Conservation (phyloP, 225 moss, liverwort and hornwort species). For the Neckera pumila region DNA sequence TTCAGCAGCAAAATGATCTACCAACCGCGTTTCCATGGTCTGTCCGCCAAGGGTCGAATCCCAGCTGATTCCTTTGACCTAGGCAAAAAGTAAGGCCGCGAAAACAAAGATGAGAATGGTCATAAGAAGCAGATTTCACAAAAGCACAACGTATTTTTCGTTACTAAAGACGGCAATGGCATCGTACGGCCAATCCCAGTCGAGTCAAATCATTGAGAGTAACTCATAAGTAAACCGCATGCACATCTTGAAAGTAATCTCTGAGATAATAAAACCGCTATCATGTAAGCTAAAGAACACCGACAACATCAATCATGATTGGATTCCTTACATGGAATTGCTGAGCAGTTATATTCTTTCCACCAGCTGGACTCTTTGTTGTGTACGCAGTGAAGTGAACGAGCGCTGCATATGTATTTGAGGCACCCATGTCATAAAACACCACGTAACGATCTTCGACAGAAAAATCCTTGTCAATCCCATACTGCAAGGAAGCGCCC, state of each 20-base stretch:
- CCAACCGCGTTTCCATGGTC: slow-evolving; percentile 74
- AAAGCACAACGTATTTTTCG: not conserved
- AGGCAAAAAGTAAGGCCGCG: not conserved
- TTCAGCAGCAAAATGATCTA: slow-evolving; percentile 78
- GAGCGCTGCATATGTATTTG: slow-evolving; percentile 76
- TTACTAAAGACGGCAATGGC: not conserved
- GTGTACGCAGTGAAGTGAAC: slow-evolving; percentile 77
- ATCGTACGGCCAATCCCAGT: not conserved
- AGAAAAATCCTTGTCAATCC: slow-evolving; percentile 91
- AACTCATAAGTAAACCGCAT: not conserved
- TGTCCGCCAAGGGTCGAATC: slow-evolving; percentile 85
- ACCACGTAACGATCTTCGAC: slow-evolving; percentile 72
- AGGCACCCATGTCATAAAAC: slow-evolving; percentile 99
- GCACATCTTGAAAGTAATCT: not conserved
- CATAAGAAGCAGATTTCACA: not conserved
- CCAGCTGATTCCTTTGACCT: slow-evolving; percentile 92
- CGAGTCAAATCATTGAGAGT: not conserved
- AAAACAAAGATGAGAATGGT: not conserved
- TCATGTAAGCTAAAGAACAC: not conserved
- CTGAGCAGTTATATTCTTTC: slow-evolving; percentile 73
- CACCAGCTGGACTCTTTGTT: slow-evolving; percentile 52
- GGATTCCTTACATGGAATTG: slow-evolving; percentile 77
- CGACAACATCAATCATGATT: not conserved
- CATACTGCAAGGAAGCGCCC: slow-evolving; percentile 94
- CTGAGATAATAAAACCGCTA: not conserved